These are phyloP conservation scores for Cystofilobasidium macerans DNA, from an alignment of 768 basidiomycete species.

Conservation along the genomic window DNA sequence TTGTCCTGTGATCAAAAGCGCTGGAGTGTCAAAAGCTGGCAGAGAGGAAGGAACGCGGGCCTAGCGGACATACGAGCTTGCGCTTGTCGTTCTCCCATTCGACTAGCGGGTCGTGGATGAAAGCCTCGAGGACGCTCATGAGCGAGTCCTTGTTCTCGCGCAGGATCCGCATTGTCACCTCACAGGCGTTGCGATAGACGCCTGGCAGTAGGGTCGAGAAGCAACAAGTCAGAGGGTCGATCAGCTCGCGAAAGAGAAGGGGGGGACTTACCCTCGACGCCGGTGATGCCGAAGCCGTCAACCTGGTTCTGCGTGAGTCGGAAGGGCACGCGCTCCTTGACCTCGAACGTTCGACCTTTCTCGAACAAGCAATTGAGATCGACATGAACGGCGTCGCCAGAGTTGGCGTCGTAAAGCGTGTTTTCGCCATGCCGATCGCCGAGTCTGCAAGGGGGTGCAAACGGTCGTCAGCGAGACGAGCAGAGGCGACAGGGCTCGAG, in stretches of 20 bases:
- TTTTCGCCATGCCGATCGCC: constrained; percentile 96
- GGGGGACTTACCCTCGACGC: constrained; percentile 64
- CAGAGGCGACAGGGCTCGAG: constrained; percentile 1
- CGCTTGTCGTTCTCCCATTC: constrained; percentile 69
- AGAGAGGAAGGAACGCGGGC: background rate
- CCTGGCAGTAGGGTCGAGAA: constrained; percentile 42
- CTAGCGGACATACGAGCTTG: constrained; percentile 3
- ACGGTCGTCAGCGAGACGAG: constrained; percentile 1
- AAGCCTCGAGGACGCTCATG: constrained; percentile 91
- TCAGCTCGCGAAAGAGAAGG: background rate
- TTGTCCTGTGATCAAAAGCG: background rate
- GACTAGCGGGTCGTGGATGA: constrained; percentile 89
- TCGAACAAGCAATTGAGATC: constrained; percentile 98
- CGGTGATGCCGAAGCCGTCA: constrained; percentile 83
- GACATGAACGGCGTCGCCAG: constrained; percentile 86
- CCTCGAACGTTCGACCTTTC: constrained; percentile 78
- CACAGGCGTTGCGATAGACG: constrained; percentile 79
- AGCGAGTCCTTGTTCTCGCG: constrained; percentile 83
- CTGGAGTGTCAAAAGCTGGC: background rate
- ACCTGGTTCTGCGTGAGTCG: constrained; percentile 85
- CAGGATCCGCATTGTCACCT: constrained; percentile 75
- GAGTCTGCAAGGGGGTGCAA: constrained; percentile 47
- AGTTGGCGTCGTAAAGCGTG: constrained; percentile 76
- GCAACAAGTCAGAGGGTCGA: background rate
- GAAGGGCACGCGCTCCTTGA: constrained; percentile 87